Percentiles rank a stretch among this genome's conserved stretches.
Conservation (phyloP, 2,329 filamentous ascomycete species). For the Diaporthe velutina region DNA sequence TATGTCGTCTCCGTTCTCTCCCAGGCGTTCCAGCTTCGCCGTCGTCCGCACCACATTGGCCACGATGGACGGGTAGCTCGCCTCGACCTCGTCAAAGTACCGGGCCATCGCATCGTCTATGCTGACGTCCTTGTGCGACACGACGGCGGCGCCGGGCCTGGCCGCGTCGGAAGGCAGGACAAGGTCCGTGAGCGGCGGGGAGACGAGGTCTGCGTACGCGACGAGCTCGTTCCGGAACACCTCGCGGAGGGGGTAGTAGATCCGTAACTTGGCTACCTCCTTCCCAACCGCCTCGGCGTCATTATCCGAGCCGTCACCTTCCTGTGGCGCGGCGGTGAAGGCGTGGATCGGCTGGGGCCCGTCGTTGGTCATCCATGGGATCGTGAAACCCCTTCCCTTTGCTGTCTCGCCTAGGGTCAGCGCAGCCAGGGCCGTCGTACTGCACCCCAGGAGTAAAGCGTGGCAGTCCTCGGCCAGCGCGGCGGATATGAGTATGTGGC, state of each 20-base stretch:
- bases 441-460: slow-evolving; percentile 85
- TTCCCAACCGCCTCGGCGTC: background rate
- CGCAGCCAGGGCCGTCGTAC: slow-evolving; percentile 88
- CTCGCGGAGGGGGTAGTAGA: slow-evolving; percentile 88
- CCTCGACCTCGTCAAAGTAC: slow-evolving; percentile 89
- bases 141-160: slow-evolving; percentile 52
- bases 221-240: slow-evolving; percentile 84
- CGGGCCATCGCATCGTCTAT: slow-evolving; percentile 92
- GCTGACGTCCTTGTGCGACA: slow-evolving; percentile 81
- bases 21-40: slow-evolving; percentile 76
- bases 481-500: slow-evolving; percentile 76
- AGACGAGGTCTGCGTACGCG: slow-evolving; percentile 70
- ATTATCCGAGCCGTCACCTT: background rate
- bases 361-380: slow-evolving; percentile 87
- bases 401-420: slow-evolving; percentile 88
- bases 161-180: slow-evolving; percentile 54
- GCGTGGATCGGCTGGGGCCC: slow-evolving; percentile 61
- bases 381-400: slow-evolving; percentile 86
- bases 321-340: slow-evolving; percentile 34
- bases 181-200: slow-evolving; percentile 64
- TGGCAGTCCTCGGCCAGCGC: slow-evolving; percentile 73
- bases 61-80: slow-evolving; percentile 89
- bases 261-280: slow-evolving; percentile 44
- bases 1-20: slow-evolving; percentile 47
- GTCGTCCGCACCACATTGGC: slow-evolving; percentile 95